Evolutionary conservation across 495 filamentous ascomycete genomes (phyloP), one percentile per base, ranked within the genome.

Genomic region (Penicillium riverlandense): DNA sequence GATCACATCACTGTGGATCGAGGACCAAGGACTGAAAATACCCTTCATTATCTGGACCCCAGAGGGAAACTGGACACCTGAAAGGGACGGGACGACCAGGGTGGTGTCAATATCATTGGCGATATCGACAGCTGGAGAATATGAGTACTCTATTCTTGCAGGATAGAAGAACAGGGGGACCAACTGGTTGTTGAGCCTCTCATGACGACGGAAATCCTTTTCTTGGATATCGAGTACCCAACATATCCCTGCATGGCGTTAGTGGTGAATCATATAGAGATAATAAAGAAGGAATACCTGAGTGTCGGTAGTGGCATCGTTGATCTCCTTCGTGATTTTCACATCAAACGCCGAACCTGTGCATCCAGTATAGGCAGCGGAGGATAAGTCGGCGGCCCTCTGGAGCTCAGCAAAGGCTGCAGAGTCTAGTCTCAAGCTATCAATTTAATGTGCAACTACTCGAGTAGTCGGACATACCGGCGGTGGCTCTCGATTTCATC

Each of bases 21-120:
- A 41, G 13, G 55, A 49, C 62, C 62, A 66, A 4, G 60, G 60
- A 2, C 35, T 47, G 37, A 47, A 50, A 27, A 65, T 44, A 0
- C 60, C 62, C 2, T 38, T 31, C 62, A 66, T 66, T 37, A 66
- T 57, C 44, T 58, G 38, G 11, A 50, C 60, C 12, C 48, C 54
- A 7, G 55, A 51, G 7, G 62, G 62, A 42, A 63, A 64, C 6
- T 27, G 49, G 12, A 66, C 55, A 8, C 62, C 62, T 1, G 62
- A 63, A 7, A 61, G 47, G 2, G 40, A 44, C 0, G 53, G 47
- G 13, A 57, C 53, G 29, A 70, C 63, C 29, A 71, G 37, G 11
- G 44, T 56, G 33, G 40, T 59, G 33, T 68, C 61, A 11, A 71
- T 46, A 16, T 66, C 57, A 37, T 67, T 71, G 32, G 62, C 47